Conservation (phyloP, 1,139 yeast species). For the Yamadazyma sp. region DNA sequence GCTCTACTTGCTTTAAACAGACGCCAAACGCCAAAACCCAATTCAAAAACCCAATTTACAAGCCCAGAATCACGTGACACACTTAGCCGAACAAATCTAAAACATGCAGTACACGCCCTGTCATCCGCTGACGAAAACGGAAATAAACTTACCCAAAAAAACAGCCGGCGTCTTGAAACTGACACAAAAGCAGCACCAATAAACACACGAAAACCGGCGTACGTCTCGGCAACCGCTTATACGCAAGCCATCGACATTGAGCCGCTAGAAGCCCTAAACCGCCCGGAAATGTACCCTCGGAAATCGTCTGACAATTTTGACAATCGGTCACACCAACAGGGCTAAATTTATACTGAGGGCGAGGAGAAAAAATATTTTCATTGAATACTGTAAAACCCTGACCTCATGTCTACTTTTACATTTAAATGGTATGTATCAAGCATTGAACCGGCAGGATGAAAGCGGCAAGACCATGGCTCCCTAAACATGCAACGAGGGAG, state of each 20-base stretch:
- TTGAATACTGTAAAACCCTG: not conserved
- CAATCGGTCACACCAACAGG: not conserved
- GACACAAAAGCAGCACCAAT: not conserved
- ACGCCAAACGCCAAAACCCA: no score
- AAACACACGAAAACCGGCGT: no score
- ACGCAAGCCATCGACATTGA: no score
- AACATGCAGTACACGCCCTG: no score
- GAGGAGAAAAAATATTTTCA: not conserved
- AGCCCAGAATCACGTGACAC: no score
- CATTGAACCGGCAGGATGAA: not conserved
- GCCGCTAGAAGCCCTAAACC: not conserved
- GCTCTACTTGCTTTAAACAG: no score
- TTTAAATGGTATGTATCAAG: conserved; percentile 30
- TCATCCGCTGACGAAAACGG: no score
- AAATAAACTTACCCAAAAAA: no score
- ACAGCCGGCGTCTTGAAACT: not conserved
- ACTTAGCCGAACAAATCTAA: no score
- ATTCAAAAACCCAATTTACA: no score
- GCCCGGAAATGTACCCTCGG: not conserved
- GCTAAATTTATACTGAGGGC: not conserved
- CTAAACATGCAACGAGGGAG: no score
- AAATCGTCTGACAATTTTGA: not conserved
- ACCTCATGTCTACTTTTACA: conserved; percentile 26
- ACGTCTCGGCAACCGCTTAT: not conserved
- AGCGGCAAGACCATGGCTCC: no score